These are phyloP conservation scores for Mycena latifolia DNA, from an alignment of 768 basidiomycete genomes.

Conservation along the genomic window DNA sequence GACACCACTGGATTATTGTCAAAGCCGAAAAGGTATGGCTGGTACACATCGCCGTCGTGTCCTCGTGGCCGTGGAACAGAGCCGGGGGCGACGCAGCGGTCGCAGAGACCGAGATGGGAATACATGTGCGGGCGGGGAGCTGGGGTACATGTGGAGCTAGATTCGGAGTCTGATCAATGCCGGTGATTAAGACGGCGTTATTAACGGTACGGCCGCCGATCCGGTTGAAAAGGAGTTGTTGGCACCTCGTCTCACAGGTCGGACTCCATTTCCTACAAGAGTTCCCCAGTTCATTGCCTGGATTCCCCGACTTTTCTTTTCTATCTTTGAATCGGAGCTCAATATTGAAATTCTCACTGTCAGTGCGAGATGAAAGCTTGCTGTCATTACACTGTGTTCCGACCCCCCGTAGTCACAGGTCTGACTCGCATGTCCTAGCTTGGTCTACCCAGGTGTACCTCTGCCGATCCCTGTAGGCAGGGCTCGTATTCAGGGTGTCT, in stretches of 20 bases:
- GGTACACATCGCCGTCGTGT: conserved; percentile 8
- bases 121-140: too few species aligned
- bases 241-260: not conserved
- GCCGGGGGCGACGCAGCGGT: not conserved
- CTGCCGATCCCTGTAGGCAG: too few species aligned
- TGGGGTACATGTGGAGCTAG: not conserved
- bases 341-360: not conserved
- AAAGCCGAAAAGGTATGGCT: not conserved
- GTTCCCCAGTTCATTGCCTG: not conserved
- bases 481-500: too few species aligned
- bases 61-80: not conserved
- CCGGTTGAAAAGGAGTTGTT: not conserved
- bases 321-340: conserved; percentile 4
- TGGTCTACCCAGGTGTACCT: too few species aligned
- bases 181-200: not conserved
- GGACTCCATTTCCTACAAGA: not conserved
- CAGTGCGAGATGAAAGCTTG: not conserved
- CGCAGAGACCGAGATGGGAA: conserved; percentile 1
- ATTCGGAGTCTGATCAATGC: not conserved
- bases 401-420: too few species aligned
- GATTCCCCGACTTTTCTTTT: not conserved
- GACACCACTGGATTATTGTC: conserved; percentile 8
- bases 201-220: too few species aligned
- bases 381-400: too few species aligned
- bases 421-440: too few species aligned